Base-by-base conservation (phyloP, 2,329 filamentous ascomycete species). In the Juglanconis juglandina region DNA sequence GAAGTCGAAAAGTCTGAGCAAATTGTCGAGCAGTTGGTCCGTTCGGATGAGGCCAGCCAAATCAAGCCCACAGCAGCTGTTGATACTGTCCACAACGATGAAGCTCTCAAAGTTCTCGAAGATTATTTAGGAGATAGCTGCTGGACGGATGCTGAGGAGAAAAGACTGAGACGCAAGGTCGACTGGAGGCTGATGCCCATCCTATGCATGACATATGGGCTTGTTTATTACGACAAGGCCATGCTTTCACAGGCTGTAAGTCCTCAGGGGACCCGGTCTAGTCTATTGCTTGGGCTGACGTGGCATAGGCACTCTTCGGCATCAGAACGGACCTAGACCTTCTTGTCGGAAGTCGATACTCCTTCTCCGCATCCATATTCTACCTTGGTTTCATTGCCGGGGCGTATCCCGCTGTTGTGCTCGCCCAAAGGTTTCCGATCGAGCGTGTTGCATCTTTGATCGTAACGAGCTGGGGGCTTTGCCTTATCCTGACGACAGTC, bases 181-280 rank as follows among this genome's bases (percentile, higher is more conserved):
- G 77, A 80, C 65, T 72, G 72, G 65, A 70, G 71, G 34, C 68
- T 81, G 1, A 73, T 80, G 70, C 76, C 79, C 0, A 72, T 82
- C 14, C 70, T 81, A 0, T 79, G 76, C 58, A 65, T 74, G 6
- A 80, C 77, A 0, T 80, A 79, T 60, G 73, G 71, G 0, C 68
- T 81, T 17, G 77, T 80, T 63, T 81, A 80, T 59, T 79, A 80
- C 49, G 79, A 81, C 63, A 81, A 83, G 66, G 79, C 80, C 2
- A 82, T 84, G 77, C 68, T 84, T 14, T 78, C 75, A 1, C 80
- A 83, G 64, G 81, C 81, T 50, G 79, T 79, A 67, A 44, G 39
- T 44, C 14, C 8, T n/a, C 13, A 6, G 5, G 49, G 39, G 7
- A 17, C 2, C 48, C 11, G 35, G 8, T 6, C 14, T 8, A 7